These are phyloP conservation scores for Acaromyces ingoldii DNA, from an alignment of 1,284 basidiomycete genomes.

Conservation along the genomic window DNA sequence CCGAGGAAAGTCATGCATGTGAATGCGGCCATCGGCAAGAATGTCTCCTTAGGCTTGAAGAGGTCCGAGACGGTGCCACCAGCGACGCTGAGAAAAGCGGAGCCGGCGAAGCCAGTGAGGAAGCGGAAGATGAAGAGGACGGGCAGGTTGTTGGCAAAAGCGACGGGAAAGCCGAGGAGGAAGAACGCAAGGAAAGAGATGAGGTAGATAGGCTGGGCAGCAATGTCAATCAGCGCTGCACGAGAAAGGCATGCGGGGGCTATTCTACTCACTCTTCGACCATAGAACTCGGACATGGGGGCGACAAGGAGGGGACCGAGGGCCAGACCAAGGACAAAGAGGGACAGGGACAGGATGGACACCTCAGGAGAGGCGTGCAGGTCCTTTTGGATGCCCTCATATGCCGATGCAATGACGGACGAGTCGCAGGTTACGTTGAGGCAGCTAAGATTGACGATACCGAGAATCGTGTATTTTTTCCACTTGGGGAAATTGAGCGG, in stretches of 20 bases:
- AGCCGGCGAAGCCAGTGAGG: conserved; percentile 60
- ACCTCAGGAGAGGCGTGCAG: conserved; percentile 64
- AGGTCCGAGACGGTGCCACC: conserved; percentile 71
- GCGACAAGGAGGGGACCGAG: conserved; percentile 54
- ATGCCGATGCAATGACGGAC: conserved; percentile 46
- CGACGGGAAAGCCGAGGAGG: conserved; percentile 62
- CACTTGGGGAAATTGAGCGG: conserved; percentile 22
- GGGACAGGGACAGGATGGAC: conserved; percentile 66
- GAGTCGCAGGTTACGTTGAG: conserved; percentile 32
- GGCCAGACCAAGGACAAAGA: conserved; percentile 59
- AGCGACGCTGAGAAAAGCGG: conserved; percentile 71
- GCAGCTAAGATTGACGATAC: conserved; percentile 17
- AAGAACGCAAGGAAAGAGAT: conserved; percentile 23
- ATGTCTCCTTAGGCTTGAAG: conserved; percentile 63
- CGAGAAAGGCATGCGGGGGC: too few relatives aligned
- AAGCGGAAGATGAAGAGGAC: conserved; percentile 67
- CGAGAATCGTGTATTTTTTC: conserved; percentile 21
- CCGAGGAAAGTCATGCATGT: conserved; percentile 49
- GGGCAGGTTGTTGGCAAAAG: conserved; percentile 61
- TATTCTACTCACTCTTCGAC: too few relatives aligned
- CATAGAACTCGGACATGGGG: conserved; percentile 60
- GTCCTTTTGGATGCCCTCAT: conserved; percentile 60
- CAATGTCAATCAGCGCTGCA: too few relatives aligned
- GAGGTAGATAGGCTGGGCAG: conserved; percentile 34
- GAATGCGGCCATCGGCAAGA: conserved; percentile 72